Base-by-base conservation (phyloP, 345 rosid species). In the Pistacia vera region DNA sequence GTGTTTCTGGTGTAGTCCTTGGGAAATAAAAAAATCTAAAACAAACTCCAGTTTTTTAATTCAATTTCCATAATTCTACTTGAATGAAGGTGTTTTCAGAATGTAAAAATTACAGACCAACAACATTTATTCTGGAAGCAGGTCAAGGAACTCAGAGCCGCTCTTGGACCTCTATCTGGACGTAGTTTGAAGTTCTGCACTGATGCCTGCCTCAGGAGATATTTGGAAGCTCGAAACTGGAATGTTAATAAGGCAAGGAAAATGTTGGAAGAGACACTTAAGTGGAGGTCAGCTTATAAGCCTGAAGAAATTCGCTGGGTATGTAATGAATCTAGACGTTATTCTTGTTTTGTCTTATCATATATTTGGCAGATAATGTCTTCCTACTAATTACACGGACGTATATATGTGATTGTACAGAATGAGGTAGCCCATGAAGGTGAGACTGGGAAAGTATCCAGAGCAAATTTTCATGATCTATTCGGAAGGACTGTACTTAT, bases 301-400 rank as follows among this genome's bases (percentile, higher is more conserved):
- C 99, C 99, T 57, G 98, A 93, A 41, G 97, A 92, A 78, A 93
- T 91, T 75, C 95, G 90, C 58, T 93, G 99, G 99, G 99, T 96
- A 85, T 81, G 70, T 51, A 33, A 22, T 36, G 41, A 12, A 52
- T 2, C 57, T 54, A 54, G 18, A 5, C 5, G 57, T 0, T 16
- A 1, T 65, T 38, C 1, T 18, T 65, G 20, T 63, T 63, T 10
- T 5, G 12, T 49, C 58, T 12, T 25, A 8, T 46, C 5, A 49
- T 11, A 22, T 72, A 8, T 48, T 52, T 67, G 56, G 18, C 56
- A 12, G 56, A 25, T 59, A 38, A 4, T 38, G 2, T 38, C 41
- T 6, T 41, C 46, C 9, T 41, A 7, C 8, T 41, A 30, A 30
- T 30, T 30, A 30, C 33, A 30, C 2, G 33, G 33, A 30, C 33